phyloP scores from a whole-genome alignment of 495 filamentous ascomycete species.

The Aspergillus panamensis region DNA sequence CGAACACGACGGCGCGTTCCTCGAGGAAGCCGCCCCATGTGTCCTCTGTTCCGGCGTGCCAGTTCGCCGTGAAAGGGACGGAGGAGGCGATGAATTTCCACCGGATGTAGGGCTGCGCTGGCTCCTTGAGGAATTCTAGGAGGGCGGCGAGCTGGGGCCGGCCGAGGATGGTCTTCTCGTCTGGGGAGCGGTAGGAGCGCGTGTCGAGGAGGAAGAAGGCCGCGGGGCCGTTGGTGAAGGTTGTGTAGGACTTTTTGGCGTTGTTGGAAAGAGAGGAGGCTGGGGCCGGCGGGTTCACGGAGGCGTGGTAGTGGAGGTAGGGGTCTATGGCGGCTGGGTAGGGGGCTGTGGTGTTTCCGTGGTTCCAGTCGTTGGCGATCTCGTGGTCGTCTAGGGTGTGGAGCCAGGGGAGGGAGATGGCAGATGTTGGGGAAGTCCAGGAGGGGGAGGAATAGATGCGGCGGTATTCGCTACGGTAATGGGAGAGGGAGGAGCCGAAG shows the following conservation, averaged over 20 bases:
- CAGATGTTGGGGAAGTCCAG: conserved; percentile 58
- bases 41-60: conserved; percentile 75
- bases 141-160: conserved; percentile 72
- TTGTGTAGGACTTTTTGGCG: conserved; percentile 66
- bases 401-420: conserved; percentile 79
- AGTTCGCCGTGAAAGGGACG: conserved; percentile 96
- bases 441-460: conserved; percentile 91
- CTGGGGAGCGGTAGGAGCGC: conserved; percentile 73
- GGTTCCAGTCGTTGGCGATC: conserved; percentile 86
- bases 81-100: conserved; percentile 92
- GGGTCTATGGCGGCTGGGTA: conserved; percentile 78
- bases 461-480: conserved; percentile 87
- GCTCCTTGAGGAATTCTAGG: conserved; percentile 65
- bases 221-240: conserved; percentile 83
- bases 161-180: conserved; percentile 77
- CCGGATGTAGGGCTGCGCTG: conserved; percentile 68
- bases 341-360: conserved; percentile 64
- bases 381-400: conserved; percentile 97
- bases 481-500: conserved; percentile 64
- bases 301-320: conserved; percentile 79
- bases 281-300: conserved; percentile 71
- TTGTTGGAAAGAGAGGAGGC: conserved; percentile 39
- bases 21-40: conserved; percentile 89
- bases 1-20: conserved; percentile 74
- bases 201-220: conserved; percentile 95